Conservation (phyloP, 345 rosid species). For the Hibiscus tridactylites region DNA sequence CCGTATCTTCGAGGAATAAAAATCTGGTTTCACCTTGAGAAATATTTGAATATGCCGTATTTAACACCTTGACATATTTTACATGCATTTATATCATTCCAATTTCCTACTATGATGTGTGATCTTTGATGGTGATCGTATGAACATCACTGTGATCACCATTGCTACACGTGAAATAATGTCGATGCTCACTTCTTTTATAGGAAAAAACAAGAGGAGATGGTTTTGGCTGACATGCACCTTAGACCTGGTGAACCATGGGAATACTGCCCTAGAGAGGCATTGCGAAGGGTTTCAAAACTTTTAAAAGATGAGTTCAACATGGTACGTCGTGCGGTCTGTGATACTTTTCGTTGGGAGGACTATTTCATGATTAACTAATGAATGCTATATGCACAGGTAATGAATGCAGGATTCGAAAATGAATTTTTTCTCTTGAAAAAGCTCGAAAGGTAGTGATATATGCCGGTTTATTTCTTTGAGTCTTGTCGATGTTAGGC, state of each 20-base stretch:
- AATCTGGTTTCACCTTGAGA: not conserved
- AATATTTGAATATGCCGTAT: not conserved
- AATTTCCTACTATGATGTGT: not conserved
- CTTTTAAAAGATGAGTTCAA: slow-evolving; percentile 76
- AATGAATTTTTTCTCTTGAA: slow-evolving; percentile 82
- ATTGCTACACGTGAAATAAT: not conserved
- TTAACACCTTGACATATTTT: not conserved
- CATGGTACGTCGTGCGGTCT: slow-evolving; percentile 39
- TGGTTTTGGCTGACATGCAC: slow-evolving; percentile 95
- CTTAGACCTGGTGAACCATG: slow-evolving; percentile 74
- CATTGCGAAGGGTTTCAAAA: slow-evolving; percentile 59
- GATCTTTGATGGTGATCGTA: not conserved
- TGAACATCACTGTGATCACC: not conserved
- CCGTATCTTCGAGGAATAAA: not conserved
- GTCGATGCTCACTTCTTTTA: not conserved
- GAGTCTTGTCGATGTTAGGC: not conserved
- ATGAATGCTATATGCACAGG: slow-evolving; percentile 30
- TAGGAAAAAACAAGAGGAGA: slow-evolving; percentile 72
- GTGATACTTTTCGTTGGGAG: not conserved
- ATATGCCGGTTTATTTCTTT: not conserved
- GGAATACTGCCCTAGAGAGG: slow-evolving; percentile 93
- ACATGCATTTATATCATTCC: not conserved
- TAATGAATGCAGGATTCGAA: slow-evolving; percentile 92
- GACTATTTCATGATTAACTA: slow-evolving; percentile 5
- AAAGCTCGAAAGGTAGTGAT: slow-evolving; percentile 42